These are phyloP conservation scores for Rhododendron ovatum DNA, from an alignment of 148 eudicot genomes.

Conservation along the genomic window DNA sequence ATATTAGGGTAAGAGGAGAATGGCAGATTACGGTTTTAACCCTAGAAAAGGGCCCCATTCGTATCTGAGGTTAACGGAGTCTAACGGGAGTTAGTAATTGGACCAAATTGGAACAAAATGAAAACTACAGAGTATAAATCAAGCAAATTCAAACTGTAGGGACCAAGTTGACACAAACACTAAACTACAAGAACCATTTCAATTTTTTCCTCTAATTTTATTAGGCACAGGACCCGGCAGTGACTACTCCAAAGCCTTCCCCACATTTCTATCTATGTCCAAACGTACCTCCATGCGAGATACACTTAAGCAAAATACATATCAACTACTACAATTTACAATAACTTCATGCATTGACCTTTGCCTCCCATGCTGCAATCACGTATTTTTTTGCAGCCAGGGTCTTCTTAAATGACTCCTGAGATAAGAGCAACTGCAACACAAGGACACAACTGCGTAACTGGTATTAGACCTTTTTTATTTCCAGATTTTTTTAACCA, in stretches of 20 bases:
- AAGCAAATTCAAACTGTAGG: too few species aligned
- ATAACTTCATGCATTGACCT: slow-evolving; percentile 42
- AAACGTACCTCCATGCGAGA: neutral
- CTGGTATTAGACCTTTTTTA: neutral
- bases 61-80: too few species aligned
- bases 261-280: neutral
- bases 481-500: neutral
- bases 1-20: too few species aligned
- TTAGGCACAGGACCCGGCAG: slow-evolving; percentile 31
- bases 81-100: too few species aligned
- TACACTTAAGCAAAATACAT: neutral
- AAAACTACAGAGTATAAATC: too few species aligned
- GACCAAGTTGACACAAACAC: too few species aligned
- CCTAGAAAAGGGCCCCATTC: too few species aligned
- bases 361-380: slow-evolving; percentile 54
- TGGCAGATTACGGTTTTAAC: too few species aligned
- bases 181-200: too few species aligned
- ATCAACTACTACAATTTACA: neutral
- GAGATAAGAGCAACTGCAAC: slow-evolving; percentile 42
- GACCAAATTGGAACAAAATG: too few species aligned
- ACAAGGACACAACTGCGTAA: neutral
- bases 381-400: slow-evolving; percentile 39
- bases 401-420: slow-evolving; percentile 44
- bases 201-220: too few species aligned
- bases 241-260: slow-evolving; percentile 3